Conservation (phyloP, 352 stramenopile species). For the Globisporangium perplexum region DNA sequence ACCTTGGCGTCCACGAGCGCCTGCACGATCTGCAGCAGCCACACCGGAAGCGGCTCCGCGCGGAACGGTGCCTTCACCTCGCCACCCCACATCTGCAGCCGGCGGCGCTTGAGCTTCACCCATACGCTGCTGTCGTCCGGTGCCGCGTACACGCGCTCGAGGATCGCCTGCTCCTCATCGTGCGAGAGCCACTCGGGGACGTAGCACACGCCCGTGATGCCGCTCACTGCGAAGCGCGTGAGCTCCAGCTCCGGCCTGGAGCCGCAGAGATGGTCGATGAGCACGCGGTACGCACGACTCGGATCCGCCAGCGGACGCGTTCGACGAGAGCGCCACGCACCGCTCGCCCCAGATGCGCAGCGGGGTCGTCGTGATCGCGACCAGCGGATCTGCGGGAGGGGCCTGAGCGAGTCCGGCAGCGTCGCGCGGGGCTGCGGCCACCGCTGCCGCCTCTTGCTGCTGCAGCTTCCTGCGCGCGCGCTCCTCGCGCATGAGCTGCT, state of each 20-base stretch:
- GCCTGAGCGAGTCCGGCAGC: neutral
- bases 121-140: conserved; percentile 26
- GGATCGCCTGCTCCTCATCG: conserved; percentile 48
- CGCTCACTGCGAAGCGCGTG: conserved; percentile 21
- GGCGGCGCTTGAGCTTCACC: conserved; percentile 58
- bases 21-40: conserved; percentile 47
- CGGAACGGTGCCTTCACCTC: conserved; percentile 50
- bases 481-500: neutral
- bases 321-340: neutral
- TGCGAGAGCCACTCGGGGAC: conserved; percentile 58
- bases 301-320: no score
- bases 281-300: no score
- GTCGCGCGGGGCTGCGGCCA: neutral
- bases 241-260: conserved; percentile 26
- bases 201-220: conserved; percentile 48
- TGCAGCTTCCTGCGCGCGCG: conserved; percentile 1
- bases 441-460: neutral
- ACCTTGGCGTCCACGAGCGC: conserved; percentile 41
- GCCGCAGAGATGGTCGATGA: neutral
- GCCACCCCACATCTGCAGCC: conserved; percentile 68
- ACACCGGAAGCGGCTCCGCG: conserved; percentile 34
- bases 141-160: conserved; percentile 48
- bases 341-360: neutral
- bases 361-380: conserved; percentile 1
- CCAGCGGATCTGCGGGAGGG: neutral